These are phyloP conservation scores for Phalaenopsis hybrid DNA, from an alignment of 116 monocot genomes.

Conservation along the genomic window DNA sequence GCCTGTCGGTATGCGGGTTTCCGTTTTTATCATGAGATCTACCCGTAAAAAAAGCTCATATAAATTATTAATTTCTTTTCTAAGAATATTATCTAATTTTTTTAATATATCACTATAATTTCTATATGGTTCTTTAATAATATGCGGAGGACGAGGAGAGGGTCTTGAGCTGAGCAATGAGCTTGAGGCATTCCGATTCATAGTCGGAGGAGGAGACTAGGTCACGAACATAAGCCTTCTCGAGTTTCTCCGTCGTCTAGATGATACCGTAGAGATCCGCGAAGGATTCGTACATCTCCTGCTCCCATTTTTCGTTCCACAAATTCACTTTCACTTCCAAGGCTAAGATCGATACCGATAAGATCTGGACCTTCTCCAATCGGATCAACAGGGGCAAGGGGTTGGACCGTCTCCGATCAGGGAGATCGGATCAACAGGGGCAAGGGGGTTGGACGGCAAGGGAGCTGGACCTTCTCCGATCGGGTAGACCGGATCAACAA, in stretches of 20 bases:
- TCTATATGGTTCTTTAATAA: too few relatives aligned
- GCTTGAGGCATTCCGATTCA: conserved; percentile 92
- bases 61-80: too few relatives aligned
- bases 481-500: too few relatives aligned
- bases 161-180: conserved; percentile 84
- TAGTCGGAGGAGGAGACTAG: conserved; percentile 77
- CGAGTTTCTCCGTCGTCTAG: conserved; percentile 92
- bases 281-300: conserved; percentile 79
- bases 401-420: too few relatives aligned
- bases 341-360: neutral
- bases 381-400: neutral
- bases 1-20: too few relatives aligned
- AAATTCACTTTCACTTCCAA: conserved; percentile 81
- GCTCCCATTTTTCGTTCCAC: conserved; percentile 83
- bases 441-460: too few relatives aligned
- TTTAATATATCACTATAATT: too few relatives aligned
- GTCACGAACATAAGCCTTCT: conserved; percentile 90
- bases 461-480: too few relatives aligned
- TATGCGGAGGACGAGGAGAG: conserved; percentile 71
- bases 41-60: too few relatives aligned
- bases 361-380: neutral
- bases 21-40: too few relatives aligned
- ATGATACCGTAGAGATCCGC: conserved; percentile 95
- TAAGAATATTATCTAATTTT: too few relatives aligned
- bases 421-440: too few relatives aligned